Conservation (phyloP, 2,329 filamentous ascomycete genomes). For the Penicillium sp. region DNA sequence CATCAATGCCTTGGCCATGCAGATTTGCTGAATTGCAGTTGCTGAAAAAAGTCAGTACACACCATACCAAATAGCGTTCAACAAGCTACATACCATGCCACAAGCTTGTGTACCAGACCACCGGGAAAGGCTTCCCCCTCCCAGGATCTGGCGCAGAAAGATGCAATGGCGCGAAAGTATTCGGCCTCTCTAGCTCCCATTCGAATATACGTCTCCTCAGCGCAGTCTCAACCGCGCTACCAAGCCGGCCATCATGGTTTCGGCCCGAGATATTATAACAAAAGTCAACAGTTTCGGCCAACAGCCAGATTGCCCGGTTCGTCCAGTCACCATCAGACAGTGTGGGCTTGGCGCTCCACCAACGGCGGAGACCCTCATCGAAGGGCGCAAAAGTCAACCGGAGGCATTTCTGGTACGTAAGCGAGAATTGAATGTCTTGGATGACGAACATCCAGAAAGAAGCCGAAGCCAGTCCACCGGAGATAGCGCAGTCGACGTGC, state of each 20-base stretch:
- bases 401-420: constrained; percentile 35
- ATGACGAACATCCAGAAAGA: constrained; percentile 40
- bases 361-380: constrained; percentile 29
- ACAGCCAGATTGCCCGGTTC: constrained; percentile 35
- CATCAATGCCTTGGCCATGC: constrained; percentile 35
- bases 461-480: constrained; percentile 34
- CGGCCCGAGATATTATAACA: constrained; percentile 29
- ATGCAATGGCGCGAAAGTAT: constrained; percentile 33
- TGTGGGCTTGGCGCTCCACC: constrained; percentile 27
- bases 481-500: constrained; percentile 35
- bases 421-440: constrained; percentile 38
- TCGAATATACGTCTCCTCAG: constrained; percentile 28
- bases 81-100: constrained; percentile 30
- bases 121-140: constrained; percentile 33
- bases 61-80: neutral
- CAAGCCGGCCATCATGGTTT: constrained; percentile 20
- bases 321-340: constrained; percentile 36
- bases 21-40: constrained; percentile 35
- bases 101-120: constrained; percentile 35
- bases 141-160: constrained; percentile 28
- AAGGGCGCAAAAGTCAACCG: constrained; percentile 34
- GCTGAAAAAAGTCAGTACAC: constrained; percentile 20
- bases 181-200: constrained; percentile 31
- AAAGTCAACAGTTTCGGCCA: constrained; percentile 36
- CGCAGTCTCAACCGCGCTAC: constrained; percentile 16